A percentile compares a stretch with the other conserved stretches of the same genome.
Conservation (phyloP, 768 basidiomycete species). For the Cyclocybe cylindracea region DNA sequence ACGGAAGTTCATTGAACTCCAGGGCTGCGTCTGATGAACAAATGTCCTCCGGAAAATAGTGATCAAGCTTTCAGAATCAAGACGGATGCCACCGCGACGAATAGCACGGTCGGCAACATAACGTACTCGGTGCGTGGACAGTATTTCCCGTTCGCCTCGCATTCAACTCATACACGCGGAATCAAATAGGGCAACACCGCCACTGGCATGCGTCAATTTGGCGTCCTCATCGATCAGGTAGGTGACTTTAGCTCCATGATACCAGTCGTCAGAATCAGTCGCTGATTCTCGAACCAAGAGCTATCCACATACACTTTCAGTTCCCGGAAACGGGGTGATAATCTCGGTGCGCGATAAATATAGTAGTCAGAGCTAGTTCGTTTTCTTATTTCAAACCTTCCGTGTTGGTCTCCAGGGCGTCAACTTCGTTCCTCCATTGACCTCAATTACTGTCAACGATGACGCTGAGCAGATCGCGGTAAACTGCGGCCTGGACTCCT, state of each 20-base stretch:
- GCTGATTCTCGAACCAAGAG: slow-evolving; percentile 33
- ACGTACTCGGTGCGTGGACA: slow-evolving; percentile 43
- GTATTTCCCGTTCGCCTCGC: background rate
- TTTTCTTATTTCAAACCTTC: background rate
- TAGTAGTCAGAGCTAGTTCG: background rate
- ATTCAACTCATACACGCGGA: background rate
- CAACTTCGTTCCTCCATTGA: slow-evolving; percentile 44
- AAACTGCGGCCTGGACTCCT: slow-evolving; percentile 55
- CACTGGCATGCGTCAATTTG: slow-evolving; percentile 47
- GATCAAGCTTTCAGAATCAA: slow-evolving; percentile 65
- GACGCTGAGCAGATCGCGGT: slow-evolving; percentile 49
- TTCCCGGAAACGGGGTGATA: slow-evolving; percentile 56
- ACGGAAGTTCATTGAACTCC: too few species aligned
- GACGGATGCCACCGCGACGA: slow-evolving; percentile 44
- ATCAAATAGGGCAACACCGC: slow-evolving; percentile 51
- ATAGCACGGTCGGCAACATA: slow-evolving; percentile 48
- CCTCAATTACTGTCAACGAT: slow-evolving; percentile 41
- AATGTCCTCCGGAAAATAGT: slow-evolving; percentile 24
- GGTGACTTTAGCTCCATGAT: slow-evolving; percentile 1
- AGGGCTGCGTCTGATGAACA: too few species aligned
- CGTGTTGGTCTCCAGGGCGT: slow-evolving; percentile 36
- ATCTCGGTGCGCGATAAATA: slow-evolving; percentile 39
- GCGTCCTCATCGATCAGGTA: slow-evolving; percentile 63
- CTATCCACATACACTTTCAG: slow-evolving; percentile 53
- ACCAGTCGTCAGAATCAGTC: too few species aligned